Percentiles rank a stretch among this genome's conserved stretches.
These are phyloP conservation scores for Lippia alba DNA, from an alignment of 305 asterid species.

Conservation along the genomic window DNA sequence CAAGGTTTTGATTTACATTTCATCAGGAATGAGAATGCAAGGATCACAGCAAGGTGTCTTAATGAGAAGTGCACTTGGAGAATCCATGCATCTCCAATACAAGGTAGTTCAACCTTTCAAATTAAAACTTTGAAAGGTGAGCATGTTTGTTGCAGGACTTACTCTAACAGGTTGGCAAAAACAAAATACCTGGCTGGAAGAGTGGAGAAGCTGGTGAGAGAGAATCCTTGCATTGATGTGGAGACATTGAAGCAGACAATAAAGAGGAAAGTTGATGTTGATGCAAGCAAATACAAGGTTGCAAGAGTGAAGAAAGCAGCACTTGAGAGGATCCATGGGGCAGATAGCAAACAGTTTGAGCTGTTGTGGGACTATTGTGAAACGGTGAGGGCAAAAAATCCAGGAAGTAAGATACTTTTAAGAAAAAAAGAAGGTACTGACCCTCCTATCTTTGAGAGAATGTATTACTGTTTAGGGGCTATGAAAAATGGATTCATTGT, in stretches of 20 bases:
- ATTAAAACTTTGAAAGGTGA: background rate
- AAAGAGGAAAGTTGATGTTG: background rate
- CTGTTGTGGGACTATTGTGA: background rate
- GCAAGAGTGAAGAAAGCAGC: background rate
- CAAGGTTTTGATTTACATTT: no score
- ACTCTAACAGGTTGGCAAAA: background rate
- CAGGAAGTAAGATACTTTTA: background rate
- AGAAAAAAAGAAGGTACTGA: no score
- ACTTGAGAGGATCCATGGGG: background rate
- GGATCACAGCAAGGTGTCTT: no score
- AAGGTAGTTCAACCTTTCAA: background rate
- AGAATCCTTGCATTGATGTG: background rate
- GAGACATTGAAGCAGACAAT: background rate
- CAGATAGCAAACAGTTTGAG: background rate
- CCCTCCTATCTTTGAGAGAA: background rate
- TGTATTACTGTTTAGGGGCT: background rate
- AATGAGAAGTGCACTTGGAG: background rate
- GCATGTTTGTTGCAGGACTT: background rate
- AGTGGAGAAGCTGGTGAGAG: background rate
- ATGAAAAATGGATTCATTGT: background rate
- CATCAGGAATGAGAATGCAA: no score
- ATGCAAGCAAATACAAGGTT: background rate
- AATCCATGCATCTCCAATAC: background rate
- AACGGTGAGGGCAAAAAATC: background rate
- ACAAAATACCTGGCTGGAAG: background rate